Evolutionary conservation across 2,329 filamentous ascomycete species (phyloP), one percentile per base, ranked within the genome.

Genomic region (Pseudogymnoascus sp.): DNA sequence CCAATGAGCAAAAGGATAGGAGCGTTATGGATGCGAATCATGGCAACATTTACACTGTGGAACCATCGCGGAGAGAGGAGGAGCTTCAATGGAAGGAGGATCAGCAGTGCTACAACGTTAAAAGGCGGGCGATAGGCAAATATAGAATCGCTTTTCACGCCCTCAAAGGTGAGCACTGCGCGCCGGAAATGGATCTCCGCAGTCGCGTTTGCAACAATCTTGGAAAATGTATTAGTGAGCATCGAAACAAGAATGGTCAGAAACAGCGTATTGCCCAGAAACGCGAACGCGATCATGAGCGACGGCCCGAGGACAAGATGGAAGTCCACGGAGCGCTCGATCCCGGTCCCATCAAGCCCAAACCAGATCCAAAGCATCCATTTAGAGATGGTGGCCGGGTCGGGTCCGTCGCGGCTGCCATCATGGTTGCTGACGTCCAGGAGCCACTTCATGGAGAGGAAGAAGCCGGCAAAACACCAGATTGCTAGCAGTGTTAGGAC

Each of bases 281-380:
- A 95, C 1, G 91, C 88, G 73, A 95, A 96, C 14, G 88, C 82
- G 63, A 95, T 82, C 89, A 95, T 95, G 23, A 95, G 77, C 2
- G 85, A 81, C 0, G 91, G 91, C 0, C 91, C 91, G 1, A 95
- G 79, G n/a, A 92, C 76, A 80, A 85, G 84, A 75, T 96, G 90
- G 71, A 95, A 91, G 64, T 90, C 85, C 21, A 83, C 80, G 70
- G 81, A 81, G 64, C 80, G 77, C 66, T 81, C 76, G 37, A 84
- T 82, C 1, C 80, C 40, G 76, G 66, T 72, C 4, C 68, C 91
- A 69, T 95, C 91, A 1, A 96, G 83, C 1, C 91, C 91, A 71
- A 96, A 95, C 91, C 91, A 96, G 67, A 96, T 93, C 83, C 89
- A 95, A 1, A 95, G 83, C 90, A 96, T 93, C 91, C 91, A 96